Base-by-base conservation (phyloP, 805 yeast genomes). In the Schizosaccharomyces cryophilus region DNA sequence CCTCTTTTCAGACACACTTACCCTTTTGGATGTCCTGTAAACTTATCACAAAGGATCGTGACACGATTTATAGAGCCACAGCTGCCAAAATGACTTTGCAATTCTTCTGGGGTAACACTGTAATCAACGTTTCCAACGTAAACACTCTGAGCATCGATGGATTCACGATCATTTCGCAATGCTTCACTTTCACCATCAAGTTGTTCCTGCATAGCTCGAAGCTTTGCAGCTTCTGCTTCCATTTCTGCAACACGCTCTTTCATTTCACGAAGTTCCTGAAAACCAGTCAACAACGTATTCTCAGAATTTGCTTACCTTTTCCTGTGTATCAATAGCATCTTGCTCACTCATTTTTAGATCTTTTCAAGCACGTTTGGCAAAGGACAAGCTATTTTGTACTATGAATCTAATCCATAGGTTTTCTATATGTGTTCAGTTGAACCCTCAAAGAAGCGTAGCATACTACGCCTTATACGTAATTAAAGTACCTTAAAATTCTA, bases 61-160 rank as follows among this genome's bases (percentile, higher is more conserved):
- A 87, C 87, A 66, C 95, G 77, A 67, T 84, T 82, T 61, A 87
- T 84, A 5, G 79, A 76, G 0, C 95, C 95, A 58, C 81, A 80
- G 2, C 77, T 69, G 61, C 80, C 77, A 71, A 87, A 87, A 66
- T 81, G 85, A 63, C 81, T 77, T 66, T 85, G 90, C 47, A 87
- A 74, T 66, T 87, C 95, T 65, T 82, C 82, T 30, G 94, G 89
- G 6, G 86, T 80, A 19, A 89, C 72, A 11, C 78, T 83, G 69
- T 83, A 86, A 68, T 87, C 95, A 30, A 87, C 93, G 66, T 84
- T 85, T 3, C 95, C 94, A 29, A 87, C 88, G 71, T 81, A 87
- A 26, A 87, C 76, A 3, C 88, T 82, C 64, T 88, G 78, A 3
- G 84, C 75, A 69, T 87, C 95, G n/a, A 82, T 77, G 61, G 83